Evolutionary conservation across 164 flowering plant genomes (phyloP).

Genomic region (Nelumbo lutea): DNA sequence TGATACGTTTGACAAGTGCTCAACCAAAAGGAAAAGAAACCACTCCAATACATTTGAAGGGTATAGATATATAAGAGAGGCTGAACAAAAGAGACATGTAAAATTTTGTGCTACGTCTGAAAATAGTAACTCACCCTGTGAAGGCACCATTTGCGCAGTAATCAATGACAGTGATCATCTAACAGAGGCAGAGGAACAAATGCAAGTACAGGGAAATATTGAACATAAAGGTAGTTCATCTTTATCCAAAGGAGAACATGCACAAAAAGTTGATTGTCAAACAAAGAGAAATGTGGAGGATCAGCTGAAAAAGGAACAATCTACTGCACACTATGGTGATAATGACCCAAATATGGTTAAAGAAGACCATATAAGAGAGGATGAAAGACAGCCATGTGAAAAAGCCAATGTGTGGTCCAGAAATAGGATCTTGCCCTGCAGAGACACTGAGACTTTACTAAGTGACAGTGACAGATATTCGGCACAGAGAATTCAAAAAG

Average conservation of each 20-base stretch:
- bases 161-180: background rate
- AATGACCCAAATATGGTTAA: background rate
- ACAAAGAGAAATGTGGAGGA: conserved; percentile 3
- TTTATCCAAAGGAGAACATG: background rate
- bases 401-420: background rate
- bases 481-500: background rate
- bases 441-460: background rate
- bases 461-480: background rate
- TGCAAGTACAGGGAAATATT: background rate
- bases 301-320: conserved; percentile 4
- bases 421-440: background rate
- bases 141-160: background rate
- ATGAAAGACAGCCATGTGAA: background rate
- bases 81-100: background rate
- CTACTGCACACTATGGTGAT: background rate
- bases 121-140: background rate
- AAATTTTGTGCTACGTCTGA: background rate
- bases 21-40: background rate
- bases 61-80: background rate
- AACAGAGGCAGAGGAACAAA: no score
- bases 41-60: background rate
- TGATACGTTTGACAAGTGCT: background rate
- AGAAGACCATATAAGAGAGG: background rate
- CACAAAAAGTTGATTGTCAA: background rate
- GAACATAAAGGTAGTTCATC: background rate